Evolutionary conservation across 768 basidiomycete species (phyloP).

Genomic region (Neoboletus magnificus): DNA sequence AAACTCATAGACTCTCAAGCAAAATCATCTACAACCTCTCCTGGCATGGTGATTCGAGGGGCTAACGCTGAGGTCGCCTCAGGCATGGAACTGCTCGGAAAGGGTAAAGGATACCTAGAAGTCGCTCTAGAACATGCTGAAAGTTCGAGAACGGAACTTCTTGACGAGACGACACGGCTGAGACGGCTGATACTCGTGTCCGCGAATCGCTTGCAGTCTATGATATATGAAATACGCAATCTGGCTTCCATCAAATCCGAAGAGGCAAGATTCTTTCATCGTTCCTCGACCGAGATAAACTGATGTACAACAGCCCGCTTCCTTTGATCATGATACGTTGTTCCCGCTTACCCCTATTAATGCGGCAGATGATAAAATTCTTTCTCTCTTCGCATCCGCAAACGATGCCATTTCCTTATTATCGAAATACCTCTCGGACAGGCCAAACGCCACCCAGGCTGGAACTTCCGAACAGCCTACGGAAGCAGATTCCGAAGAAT

Average conservation of each 20-base stretch:
- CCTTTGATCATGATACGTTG: constrained; percentile 44
- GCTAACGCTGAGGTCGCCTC: constrained; percentile 50
- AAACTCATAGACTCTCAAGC: constrained; percentile 68
- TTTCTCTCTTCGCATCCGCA: constrained; percentile 41
- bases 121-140: constrained; percentile 73
- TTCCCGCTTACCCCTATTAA: constrained; percentile 54
- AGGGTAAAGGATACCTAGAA: constrained; percentile 57
- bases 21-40: constrained; percentile 46
- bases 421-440: constrained; percentile 26
- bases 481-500: constrained; percentile 38
- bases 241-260: constrained; percentile 42
- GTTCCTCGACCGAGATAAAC: neutral
- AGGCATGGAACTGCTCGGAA: constrained; percentile 44
- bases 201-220: constrained; percentile 61
- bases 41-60: constrained; percentile 50
- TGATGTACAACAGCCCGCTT: constrained; percentile 37
- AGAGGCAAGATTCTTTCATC: constrained; percentile 38
- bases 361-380: constrained; percentile 47
- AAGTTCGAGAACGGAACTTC: constrained; percentile 54
- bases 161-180: constrained; percentile 62
- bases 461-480: constrained; percentile 14
- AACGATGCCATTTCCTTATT: constrained; percentile 34
- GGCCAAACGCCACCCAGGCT: constrained; percentile 7
- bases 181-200: constrained; percentile 57
- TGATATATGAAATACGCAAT: constrained; percentile 46